Evolutionary conservation across 2,329 filamentous ascomycete genomes (phyloP).

Genomic region (Aspergillus pseudoglaucus): DNA sequence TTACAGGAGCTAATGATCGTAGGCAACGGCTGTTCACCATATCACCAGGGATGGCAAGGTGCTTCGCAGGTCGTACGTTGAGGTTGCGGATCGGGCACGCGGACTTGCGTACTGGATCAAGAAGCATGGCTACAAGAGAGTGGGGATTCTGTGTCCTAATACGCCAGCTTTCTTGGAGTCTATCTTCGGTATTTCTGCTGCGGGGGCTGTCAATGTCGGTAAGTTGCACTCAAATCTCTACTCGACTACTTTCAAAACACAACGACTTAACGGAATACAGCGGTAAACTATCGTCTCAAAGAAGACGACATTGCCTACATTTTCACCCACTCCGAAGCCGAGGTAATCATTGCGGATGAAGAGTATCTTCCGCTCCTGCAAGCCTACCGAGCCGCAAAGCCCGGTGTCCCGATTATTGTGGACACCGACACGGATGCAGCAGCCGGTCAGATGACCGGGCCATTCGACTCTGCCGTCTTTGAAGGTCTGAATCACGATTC

Average conservation of each 20-base stretch:
- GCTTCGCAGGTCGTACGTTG: constrained; percentile 69
- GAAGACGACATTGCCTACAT: constrained; percentile 85
- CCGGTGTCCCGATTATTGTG: constrained; percentile 63
- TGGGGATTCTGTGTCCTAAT: constrained; percentile 84
- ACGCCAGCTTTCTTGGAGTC: constrained; percentile 90
- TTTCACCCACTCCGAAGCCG: constrained; percentile 78
- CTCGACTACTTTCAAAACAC: constrained; percentile 30
- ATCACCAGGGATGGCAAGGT: constrained; percentile 69
- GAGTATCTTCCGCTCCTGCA: constrained; percentile 70
- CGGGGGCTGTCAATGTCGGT: constrained; percentile 69
- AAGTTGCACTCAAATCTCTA: constrained; percentile 10
- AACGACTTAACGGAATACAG: constrained; percentile 21
- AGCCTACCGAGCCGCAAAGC: constrained; percentile 55
- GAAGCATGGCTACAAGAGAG: constrained; percentile 64
- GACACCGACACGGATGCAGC: constrained; percentile 78
- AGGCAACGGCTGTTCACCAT: constrained; percentile 78
- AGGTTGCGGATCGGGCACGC: constrained; percentile 77
- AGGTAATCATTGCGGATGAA: constrained; percentile 76
- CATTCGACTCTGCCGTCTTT: constrained; percentile 74
- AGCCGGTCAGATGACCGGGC: constrained; percentile 66
- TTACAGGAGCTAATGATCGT: not conserved
- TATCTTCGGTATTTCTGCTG: constrained; percentile 79
- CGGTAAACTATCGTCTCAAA: constrained; percentile 69
- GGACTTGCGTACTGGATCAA: constrained; percentile 83
- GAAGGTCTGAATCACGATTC: constrained; percentile 71